Evolutionary conservation across 345 rosid genomes (phyloP).

Genomic region (Orychophragmus violaceus): DNA sequence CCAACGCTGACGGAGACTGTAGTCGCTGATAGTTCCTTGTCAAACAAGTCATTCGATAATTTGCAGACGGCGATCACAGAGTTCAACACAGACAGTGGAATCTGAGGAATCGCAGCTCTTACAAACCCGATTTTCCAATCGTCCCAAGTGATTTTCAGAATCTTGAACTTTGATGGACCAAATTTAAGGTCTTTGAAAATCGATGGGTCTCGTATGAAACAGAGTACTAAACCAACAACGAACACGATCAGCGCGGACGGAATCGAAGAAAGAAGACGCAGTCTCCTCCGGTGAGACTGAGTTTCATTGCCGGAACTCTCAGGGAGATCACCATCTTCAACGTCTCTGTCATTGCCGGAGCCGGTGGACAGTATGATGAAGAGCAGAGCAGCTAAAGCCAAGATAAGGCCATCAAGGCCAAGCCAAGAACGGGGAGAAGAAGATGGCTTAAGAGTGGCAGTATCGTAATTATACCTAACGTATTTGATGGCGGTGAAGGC

Average conservation of each 20-base stretch:
- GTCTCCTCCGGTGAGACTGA: constrained; percentile 30
- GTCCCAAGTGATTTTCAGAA: constrained; percentile 61
- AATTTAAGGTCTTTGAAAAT: constrained; percentile 34
- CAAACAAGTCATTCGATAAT: constrained; percentile 70
- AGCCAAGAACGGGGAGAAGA: constrained; percentile 62
- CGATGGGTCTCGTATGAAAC: background rate
- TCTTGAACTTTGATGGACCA: constrained; percentile 57
- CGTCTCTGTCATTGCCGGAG: constrained; percentile 36
- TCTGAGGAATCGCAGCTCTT: constrained; percentile 83
- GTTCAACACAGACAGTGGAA: constrained; percentile 67
- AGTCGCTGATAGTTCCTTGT: constrained; percentile 56
- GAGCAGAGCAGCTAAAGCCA: constrained; percentile 52
- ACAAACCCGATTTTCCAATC: constrained; percentile 87
- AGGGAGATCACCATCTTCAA: background rate
- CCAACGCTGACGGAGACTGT: constrained; percentile 74
- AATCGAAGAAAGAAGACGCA: constrained; percentile 48
- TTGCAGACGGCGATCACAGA: constrained; percentile 86
- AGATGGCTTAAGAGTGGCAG: constrained; percentile 55
- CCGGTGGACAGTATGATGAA: constrained; percentile 65
- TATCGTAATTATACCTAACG: constrained; percentile 59
- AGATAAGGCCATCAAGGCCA: constrained; percentile 65
- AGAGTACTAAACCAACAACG: background rate
- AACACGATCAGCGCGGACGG: constrained; percentile 66
- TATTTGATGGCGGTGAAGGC: constrained; percentile 88
- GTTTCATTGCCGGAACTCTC: background rate